These are phyloP conservation scores for Aureobasidium mangrovei DNA, from an alignment of 2,329 filamentous ascomycete genomes.

Conservation along the genomic window DNA sequence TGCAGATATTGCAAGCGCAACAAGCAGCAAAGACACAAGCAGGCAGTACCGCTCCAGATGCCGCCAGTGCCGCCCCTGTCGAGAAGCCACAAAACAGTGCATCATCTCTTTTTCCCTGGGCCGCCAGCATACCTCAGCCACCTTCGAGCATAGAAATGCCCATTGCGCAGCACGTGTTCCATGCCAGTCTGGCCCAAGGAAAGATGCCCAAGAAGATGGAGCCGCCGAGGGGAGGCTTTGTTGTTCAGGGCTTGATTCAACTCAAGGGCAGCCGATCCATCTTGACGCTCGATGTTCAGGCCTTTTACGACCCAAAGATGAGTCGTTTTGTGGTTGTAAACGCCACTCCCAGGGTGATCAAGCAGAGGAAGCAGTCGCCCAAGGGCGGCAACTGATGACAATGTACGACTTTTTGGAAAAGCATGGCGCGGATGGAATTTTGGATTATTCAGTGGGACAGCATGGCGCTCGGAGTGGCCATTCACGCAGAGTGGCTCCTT, in stretches of 20 bases:
- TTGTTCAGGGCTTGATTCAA: conserved; percentile 39
- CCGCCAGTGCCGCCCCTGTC: no score
- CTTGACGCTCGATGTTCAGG: conserved; percentile 37
- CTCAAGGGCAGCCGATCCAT: conserved; percentile 34
- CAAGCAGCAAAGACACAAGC: conserved; percentile 18
- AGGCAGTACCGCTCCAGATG: background rate
- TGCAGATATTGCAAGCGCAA: conserved; percentile 25
- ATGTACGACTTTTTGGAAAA: conserved; percentile 3
- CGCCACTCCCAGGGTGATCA: conserved; percentile 23
- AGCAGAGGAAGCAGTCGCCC: conserved; percentile 31
- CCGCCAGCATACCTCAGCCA: conserved; percentile 20
- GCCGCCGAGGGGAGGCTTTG: conserved; percentile 37
- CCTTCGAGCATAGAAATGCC: conserved; percentile 21
- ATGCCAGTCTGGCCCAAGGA: conserved; percentile 17
- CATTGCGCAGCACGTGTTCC: conserved; percentile 25
- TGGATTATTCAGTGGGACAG: background rate
- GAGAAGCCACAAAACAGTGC: background rate
- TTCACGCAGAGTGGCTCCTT: background rate
- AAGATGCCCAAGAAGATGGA: conserved; percentile 28
- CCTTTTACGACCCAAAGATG: conserved; percentile 37
- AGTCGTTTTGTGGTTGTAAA: conserved; percentile 30
- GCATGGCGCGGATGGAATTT: conserved; percentile 11
- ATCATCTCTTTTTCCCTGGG: conserved; percentile 19
- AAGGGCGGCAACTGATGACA: conserved; percentile 27
- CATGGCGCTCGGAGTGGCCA: background rate